These are phyloP conservation scores for Volvox africanus DNA, from an alignment of 139 green algal genomes.

Conservation along the genomic window DNA sequence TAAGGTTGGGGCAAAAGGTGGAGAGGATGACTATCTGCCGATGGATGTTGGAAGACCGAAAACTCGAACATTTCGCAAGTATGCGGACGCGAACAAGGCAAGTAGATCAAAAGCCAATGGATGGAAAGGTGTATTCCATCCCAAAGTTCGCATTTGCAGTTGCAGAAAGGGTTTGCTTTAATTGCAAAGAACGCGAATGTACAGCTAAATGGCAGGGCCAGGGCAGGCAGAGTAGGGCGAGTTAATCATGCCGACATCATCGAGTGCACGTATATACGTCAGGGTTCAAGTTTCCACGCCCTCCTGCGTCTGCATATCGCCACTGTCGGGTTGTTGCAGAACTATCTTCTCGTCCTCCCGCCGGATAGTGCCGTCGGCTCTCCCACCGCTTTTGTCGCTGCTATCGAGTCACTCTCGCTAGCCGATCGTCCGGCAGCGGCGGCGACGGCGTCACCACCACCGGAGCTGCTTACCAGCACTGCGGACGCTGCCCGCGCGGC, in stretches of 20 bases:
- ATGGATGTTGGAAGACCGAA: too few relatives aligned
- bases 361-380: background rate
- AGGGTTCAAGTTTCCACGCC: background rate
- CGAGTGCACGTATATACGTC: background rate
- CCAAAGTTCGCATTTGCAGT: background rate
- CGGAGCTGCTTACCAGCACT: background rate
- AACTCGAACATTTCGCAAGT: too few relatives aligned
- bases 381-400: background rate
- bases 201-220: too few relatives aligned
- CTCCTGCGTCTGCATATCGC: background rate
- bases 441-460: background rate
- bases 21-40: too few relatives aligned
- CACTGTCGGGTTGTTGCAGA: background rate
- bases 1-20: too few relatives aligned
- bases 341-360: background rate
- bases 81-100: too few relatives aligned
- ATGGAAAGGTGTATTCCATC: too few relatives aligned
- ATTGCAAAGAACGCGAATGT: background rate
- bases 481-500: background rate
- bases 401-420: background rate
- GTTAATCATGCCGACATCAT: background rate
- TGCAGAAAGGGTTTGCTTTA: too few relatives aligned
- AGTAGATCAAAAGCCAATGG: too few relatives aligned
- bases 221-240: too few relatives aligned
- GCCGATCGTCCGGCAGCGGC: background rate